These are phyloP conservation scores for Puccinia novopanici DNA, from an alignment of 1,284 basidiomycete genomes.

Conservation along the genomic window DNA sequence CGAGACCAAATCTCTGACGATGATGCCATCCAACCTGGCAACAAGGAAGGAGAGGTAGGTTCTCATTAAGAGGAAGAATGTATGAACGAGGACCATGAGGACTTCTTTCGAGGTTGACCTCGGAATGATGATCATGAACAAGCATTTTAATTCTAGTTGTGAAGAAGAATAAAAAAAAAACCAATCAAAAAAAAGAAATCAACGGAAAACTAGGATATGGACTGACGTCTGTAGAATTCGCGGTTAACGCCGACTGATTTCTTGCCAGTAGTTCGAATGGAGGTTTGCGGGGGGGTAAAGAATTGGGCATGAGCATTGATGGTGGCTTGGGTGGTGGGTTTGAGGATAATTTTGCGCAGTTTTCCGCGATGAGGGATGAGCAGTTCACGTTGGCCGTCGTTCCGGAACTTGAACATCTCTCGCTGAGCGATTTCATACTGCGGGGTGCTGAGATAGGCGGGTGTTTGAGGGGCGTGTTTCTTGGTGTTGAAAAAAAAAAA, in stretches of 20 bases:
- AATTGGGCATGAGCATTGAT: slow-evolving; percentile 28
- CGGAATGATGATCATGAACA: slow-evolving; percentile 75
- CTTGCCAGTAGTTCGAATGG: slow-evolving; percentile 30
- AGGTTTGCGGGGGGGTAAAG: slow-evolving; percentile 37
- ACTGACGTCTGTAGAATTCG: slow-evolving; percentile 69
- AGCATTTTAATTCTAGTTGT: slow-evolving; percentile 67
- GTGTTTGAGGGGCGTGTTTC: slow-evolving; percentile 26
- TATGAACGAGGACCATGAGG: slow-evolving; percentile 75
- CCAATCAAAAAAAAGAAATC: neutral
- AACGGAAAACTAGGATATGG: neutral
- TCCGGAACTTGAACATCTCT: slow-evolving; percentile 46
- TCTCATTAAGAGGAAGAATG: slow-evolving; percentile 80
- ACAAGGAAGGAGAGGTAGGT: slow-evolving; percentile 85
- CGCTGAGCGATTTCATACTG: slow-evolving; percentile 49
- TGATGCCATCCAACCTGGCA: slow-evolving; percentile 82
- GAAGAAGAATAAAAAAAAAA: slow-evolving; percentile 19
- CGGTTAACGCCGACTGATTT: slow-evolving; percentile 70
- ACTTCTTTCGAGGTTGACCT: slow-evolving; percentile 71
- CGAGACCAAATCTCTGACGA: slow-evolving; percentile 79
- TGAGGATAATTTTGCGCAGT: slow-evolving; percentile 39
- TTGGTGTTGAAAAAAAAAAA: neutral
- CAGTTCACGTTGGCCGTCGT: slow-evolving; percentile 30
- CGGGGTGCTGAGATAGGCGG: slow-evolving; percentile 39
- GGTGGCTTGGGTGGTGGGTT: slow-evolving; percentile 1
- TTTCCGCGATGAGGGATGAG: slow-evolving; percentile 50